Base-by-base conservation (phyloP, 495 filamentous ascomycete genomes). In the Neurospora sp. region DNA sequence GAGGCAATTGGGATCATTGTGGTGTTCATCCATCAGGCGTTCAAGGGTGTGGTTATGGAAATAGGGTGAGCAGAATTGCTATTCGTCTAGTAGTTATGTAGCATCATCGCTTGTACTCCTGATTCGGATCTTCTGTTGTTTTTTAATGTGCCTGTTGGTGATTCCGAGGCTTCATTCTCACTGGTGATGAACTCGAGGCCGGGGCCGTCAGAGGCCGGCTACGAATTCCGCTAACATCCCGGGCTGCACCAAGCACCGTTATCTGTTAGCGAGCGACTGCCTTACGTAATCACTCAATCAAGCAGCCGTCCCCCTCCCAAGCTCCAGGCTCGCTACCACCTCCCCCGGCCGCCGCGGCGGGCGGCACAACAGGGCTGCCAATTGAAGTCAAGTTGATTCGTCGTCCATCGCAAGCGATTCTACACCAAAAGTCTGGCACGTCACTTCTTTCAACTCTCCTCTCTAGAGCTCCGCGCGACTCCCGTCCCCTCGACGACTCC, bases 291-390 rank as follows among this genome's bases (percentile, higher is more conserved):
- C 54, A 62, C 54, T 1, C 2, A 62, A 23, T 10, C 20, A 54
- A 23, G 46, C 46, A 54, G 46, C 10, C n/a, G 46, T 14, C 54
- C 54, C 54, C 23, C 23, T 62, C 54, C 54, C 54, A 31, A 60
- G 54, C 54, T 62, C 54, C 54, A 62, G 12, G 54, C 54, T 62
- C 54, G 54, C 49, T 60, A 27, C 20, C 49, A 60, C 49, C 49
- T 60, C 2, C 23, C 49, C 49, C 49, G 49, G 49, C 44, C n/a
- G n/a, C 42, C 42, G 42, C 42, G 16, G 18, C 18, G 42, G 42
- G 18, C n/a, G 44, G 18, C 46, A 23, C 49, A 54, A 23, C 44
- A 49, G 44, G 46, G 46, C 23, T 31, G 23, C 54, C 54, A 62
- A 62, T 62, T 62, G 54, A 62, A 31, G 54, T 31, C 23, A 14